Evolutionary conservation across 495 filamentous ascomycete species (phyloP), one percentile per base, ranked within the genome.

Genomic region (Podospora pseudocomata): DNA sequence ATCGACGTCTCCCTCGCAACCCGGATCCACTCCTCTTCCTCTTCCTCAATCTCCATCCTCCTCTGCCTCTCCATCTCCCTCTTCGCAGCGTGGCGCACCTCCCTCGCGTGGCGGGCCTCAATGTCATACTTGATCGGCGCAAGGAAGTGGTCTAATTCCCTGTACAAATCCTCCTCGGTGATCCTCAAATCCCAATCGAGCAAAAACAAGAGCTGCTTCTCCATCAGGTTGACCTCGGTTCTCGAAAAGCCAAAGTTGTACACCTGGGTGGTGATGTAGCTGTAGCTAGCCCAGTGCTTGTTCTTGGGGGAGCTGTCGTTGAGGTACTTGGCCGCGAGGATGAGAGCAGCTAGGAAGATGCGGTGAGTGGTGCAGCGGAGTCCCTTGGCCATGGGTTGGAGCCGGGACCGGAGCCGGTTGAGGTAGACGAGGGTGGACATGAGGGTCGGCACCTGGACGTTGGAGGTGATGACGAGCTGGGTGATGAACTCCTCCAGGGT

Each of bases 281-380:
- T 94, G 84, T 98, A 99, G 67, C 86, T 88, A 30, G 95, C 93
- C 95, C 95, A 99, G 84, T 99, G 95, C 88, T 97, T 98, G 86
- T 99, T 99, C 89, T 98, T 98, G 63, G 96, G 95, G 28, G 93
- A 96, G 61, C 94, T 97, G 80, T 99, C 95, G 79, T 99, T 97
- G 53, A 98, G 85, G 78, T 97, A 99, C 84, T 99, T 99, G 65
- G 95, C 97, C 2, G 93, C 87, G 60, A 97, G 86, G 74, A 97
- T 97, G 67, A 97, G 86, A 4, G 92, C 87, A 26, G 96, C 92
- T 65, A 99, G 84, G 76, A 99, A 97, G 90, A 99, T 99, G 68
- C 95, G 91, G 75, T 99, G 95, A 57, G 95, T 93, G 16, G 95
- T 99, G 84, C 95, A 99, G 56, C 92, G 91, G 83, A 98, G 91